Percentiles rank a stretch among this genome's conserved stretches.
phyloP scores from a whole-genome alignment of 2,329 filamentous ascomycete species.

The Cladophialophora bantiana region DNA sequence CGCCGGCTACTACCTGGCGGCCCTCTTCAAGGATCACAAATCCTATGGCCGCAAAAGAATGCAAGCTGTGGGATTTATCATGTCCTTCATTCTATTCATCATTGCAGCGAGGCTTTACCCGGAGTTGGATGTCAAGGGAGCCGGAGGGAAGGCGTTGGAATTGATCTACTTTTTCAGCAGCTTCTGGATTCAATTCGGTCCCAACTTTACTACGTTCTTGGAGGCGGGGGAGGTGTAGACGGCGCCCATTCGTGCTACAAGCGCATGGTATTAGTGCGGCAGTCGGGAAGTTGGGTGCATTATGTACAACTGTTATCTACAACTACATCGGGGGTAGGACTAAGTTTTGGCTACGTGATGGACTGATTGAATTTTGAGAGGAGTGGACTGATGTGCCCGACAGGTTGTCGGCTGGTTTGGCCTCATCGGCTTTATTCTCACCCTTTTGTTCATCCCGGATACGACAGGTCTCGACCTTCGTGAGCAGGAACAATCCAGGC shows the following conservation, averaged over 20 bases:
- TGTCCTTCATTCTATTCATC: constrained; percentile 91
- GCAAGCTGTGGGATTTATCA: constrained; percentile 91
- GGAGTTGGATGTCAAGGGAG: constrained; percentile 53
- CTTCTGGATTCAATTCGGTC: constrained; percentile 98
- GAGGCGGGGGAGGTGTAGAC: constrained; percentile 95
- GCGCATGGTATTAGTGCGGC: constrained; percentile 96
- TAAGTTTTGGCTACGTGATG: constrained; percentile 13
- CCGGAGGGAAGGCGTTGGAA: constrained; percentile 73
- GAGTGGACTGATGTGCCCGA: constrained; percentile 74
- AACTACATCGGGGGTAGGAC: constrained; percentile 81
- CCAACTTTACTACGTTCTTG: constrained; percentile 95
- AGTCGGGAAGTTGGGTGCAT: constrained; percentile 84
- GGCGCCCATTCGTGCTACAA: constrained; percentile 89
- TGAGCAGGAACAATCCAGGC: constrained; percentile 21
- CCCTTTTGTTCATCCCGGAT: constrained; percentile 84
- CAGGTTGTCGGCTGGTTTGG: constrained; percentile 94
- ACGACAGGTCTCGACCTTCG: constrained; percentile 55
- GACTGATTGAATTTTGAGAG: not conserved
- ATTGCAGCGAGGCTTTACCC: constrained; percentile 77
- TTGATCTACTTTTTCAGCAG: constrained; percentile 94
- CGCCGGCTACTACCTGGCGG: constrained; percentile 86
- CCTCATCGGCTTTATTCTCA: constrained; percentile 82
- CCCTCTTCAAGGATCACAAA: constrained; percentile 89
- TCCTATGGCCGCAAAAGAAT: constrained; percentile 95
- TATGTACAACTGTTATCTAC: constrained; percentile 88